phyloP scores from a whole-genome alignment of 2,329 filamentous ascomycete genomes.

The Aureobasidium sp. region DNA sequence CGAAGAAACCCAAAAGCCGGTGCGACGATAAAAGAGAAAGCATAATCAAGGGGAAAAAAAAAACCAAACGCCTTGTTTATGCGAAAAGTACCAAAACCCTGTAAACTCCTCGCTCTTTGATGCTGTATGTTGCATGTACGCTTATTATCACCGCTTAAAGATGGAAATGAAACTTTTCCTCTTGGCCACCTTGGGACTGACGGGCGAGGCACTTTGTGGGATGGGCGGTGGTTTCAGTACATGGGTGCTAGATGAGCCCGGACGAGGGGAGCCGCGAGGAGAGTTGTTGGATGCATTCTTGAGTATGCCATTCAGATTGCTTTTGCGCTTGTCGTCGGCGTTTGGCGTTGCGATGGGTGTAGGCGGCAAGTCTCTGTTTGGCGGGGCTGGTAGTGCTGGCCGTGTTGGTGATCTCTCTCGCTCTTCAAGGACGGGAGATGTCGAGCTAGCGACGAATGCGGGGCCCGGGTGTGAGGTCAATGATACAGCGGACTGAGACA shows the following conservation, averaged over 20 bases:
- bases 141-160: constrained; percentile 26
- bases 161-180: constrained; percentile 42
- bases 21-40: background rate
- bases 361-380: background rate
- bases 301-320: constrained; percentile 4
- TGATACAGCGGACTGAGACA: constrained; percentile 15
- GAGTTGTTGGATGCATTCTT: background rate
- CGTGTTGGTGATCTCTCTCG: background rate
- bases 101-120: constrained; percentile 5
- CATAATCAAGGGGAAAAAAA: background rate
- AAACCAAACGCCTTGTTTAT: background rate
- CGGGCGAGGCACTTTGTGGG: constrained; percentile 20
- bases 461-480: constrained; percentile 4
- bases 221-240: constrained; percentile 23
- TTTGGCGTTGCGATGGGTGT: background rate
- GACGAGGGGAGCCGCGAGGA: background rate
- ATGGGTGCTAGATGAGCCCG: background rate
- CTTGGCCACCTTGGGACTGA: constrained; percentile 36
- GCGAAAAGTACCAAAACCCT: background rate
- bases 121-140: background rate
- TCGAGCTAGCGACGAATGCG: background rate
- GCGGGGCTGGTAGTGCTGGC: no score
- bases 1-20: background rate
- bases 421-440: background rate
- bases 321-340: constrained; percentile 2